These are phyloP conservation scores for Trichoderma sp. DNA, from an alignment of 2,329 filamentous ascomycete species.

Conservation along the genomic window DNA sequence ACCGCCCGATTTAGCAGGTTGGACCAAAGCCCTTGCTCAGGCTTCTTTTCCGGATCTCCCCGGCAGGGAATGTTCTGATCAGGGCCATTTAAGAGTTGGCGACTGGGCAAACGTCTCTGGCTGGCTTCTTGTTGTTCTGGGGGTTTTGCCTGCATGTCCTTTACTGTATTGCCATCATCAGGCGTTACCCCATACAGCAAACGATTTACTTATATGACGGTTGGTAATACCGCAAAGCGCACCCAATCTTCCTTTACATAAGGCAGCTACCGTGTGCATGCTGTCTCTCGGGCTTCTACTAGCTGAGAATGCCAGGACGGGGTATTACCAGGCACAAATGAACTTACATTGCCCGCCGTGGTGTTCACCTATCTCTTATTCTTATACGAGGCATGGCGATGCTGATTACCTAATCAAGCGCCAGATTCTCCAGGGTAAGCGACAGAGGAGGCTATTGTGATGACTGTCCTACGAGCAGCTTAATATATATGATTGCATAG, in stretches of 20 bases:
- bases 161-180: neutral
- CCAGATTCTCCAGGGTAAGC: neutral
- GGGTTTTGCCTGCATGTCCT: neutral
- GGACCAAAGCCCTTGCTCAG: neutral
- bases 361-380: neutral
- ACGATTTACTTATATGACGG: neutral
- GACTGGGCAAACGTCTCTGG: neutral
- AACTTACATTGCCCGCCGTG: neutral
- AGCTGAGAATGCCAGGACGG: neutral
- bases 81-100: neutral
- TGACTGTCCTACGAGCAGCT: neutral
- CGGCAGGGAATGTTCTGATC: neutral
- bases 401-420: neutral
- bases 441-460: neutral
- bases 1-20: neutral
- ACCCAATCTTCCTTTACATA: neutral
- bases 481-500: neutral
- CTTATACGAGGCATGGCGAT: neutral
- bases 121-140: neutral
- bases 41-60: constrained; percentile 7
- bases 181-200: neutral
- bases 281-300: neutral
- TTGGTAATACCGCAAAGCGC: neutral
- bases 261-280: neutral
- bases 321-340: neutral